A percentile compares a stretch with the other conserved stretches of the same genome.
These are phyloP conservation scores for Zygosaccharomyces bailii DNA, from an alignment of 805 yeast species.

Conservation along the genomic window DNA sequence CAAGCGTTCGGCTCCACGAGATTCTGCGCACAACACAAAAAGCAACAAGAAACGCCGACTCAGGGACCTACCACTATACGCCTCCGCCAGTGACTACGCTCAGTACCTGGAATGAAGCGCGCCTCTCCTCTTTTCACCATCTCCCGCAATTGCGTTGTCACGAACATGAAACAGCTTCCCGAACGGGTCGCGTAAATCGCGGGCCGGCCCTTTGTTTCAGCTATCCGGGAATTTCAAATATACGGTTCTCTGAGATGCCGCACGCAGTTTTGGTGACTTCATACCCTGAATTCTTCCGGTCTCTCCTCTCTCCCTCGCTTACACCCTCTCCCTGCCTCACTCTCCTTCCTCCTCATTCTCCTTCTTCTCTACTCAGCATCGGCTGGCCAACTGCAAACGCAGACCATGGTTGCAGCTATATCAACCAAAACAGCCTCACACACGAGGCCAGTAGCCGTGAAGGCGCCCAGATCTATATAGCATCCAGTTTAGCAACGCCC, in stretches of 20 bases:
- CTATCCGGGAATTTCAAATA: neutral
- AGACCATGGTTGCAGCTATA: neutral
- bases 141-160: neutral
- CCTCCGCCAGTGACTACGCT: constrained; percentile 84
- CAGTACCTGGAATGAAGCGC: constrained; percentile 9
- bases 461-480: neutral
- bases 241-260: neutral
- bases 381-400: neutral
- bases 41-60: constrained; percentile 50
- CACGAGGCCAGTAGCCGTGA: neutral
- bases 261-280: neutral
- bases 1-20: constrained; percentile 20
- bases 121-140: neutral
- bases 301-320: neutral
- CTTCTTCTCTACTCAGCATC: neutral
- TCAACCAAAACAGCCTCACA: neutral
- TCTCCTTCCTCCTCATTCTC: neutral
- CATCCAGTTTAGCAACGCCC: neutral
- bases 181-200: constrained; percentile 1
- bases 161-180: constrained; percentile 4
- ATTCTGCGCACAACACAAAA: constrained; percentile 19
- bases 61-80: constrained; percentile 76
- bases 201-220: constrained; percentile 1
- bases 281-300: neutral
- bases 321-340: neutral